These are phyloP conservation scores for Pythium coloratum DNA, from an alignment of 352 stramenopile species.

Conservation along the genomic window DNA sequence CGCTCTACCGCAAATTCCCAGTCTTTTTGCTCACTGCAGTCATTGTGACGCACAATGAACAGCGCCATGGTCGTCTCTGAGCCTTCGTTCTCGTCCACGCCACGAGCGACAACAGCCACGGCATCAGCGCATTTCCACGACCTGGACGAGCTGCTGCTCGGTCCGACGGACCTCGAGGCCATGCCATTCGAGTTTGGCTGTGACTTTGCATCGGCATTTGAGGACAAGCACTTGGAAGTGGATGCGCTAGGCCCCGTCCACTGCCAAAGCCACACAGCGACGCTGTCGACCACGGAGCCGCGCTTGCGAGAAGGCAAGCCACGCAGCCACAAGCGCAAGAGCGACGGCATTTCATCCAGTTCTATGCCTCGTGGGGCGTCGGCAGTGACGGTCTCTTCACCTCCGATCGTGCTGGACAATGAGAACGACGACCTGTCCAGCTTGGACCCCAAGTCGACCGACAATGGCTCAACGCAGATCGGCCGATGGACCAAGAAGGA, in stretches of 20 bases:
- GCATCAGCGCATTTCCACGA: slow-evolving; percentile 24
- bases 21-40: neutral
- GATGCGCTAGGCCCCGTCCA: slow-evolving; percentile 10
- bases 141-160: slow-evolving; percentile 41
- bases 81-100: neutral
- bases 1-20: neutral
- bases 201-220: slow-evolving; percentile 40
- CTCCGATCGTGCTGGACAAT: slow-evolving; percentile 4
- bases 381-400: slow-evolving; percentile 1
- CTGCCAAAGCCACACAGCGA: neutral
- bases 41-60: neutral
- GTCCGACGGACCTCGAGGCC: slow-evolving; percentile 30
- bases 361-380: neutral
- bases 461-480: slow-evolving; percentile 36
- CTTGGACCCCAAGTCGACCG: neutral
- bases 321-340: slow-evolving; percentile 31
- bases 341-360: slow-evolving; percentile 10
- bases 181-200: slow-evolving; percentile 45
- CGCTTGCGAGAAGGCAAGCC: slow-evolving; percentile 17
- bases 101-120: neutral
- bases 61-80: neutral
- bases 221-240: slow-evolving; percentile 31
- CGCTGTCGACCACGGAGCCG: neutral
- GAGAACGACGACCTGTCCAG: slow-evolving; percentile 13
- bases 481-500: slow-evolving; percentile 90